Conservation (phyloP, 1,139 yeast species). For the Kodamaea sp. region DNA sequence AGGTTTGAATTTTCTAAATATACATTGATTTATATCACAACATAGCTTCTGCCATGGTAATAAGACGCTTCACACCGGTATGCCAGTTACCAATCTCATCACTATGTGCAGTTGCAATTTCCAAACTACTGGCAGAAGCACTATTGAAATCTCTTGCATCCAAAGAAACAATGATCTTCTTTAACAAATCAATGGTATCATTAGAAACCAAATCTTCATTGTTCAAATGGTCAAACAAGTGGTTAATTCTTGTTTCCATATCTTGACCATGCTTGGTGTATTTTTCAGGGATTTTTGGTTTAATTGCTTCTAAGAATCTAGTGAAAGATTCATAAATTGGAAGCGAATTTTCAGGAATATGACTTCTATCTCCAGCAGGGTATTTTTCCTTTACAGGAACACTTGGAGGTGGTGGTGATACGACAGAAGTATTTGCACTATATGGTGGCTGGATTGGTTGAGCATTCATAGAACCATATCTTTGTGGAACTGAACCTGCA, state of each 20-base stretch:
- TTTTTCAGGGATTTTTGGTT: slow-evolving; percentile 74
- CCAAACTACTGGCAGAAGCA: slow-evolving; percentile 57
- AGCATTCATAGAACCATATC: slow-evolving; percentile 6
- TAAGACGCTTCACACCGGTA: slow-evolving; percentile 84
- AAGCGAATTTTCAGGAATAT: slow-evolving; percentile 55
- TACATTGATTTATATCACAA: slow-evolving; percentile 5
- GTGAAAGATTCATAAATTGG: slow-evolving; percentile 60
- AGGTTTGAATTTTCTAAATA: neutral
- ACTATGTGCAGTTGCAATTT: slow-evolving; percentile 62
- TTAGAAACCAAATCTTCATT: slow-evolving; percentile 62
- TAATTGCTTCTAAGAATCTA: slow-evolving; percentile 54
- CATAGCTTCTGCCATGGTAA: slow-evolving; percentile 66
- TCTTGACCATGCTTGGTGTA: slow-evolving; percentile 73
- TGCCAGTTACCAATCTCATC: slow-evolving; percentile 91
- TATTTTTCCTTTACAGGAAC: slow-evolving; percentile 33
- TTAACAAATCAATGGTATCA: slow-evolving; percentile 54
- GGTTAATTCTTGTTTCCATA: slow-evolving; percentile 74
- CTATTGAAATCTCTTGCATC: slow-evolving; percentile 50
- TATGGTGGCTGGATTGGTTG: slow-evolving; percentile 15
- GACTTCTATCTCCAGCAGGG: slow-evolving; percentile 71
- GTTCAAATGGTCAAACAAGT: slow-evolving; percentile 77
- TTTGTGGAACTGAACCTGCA: slow-evolving; percentile 10
- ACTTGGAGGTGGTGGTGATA: slow-evolving; percentile 17
- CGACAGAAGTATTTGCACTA: slow-evolving; percentile 11
- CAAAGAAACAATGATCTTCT: slow-evolving; percentile 49